These are phyloP conservation scores for Borealophlyctis nickersoniae DNA, from an alignment of 192 early-diverging fungal species.

Conservation along the genomic window DNA sequence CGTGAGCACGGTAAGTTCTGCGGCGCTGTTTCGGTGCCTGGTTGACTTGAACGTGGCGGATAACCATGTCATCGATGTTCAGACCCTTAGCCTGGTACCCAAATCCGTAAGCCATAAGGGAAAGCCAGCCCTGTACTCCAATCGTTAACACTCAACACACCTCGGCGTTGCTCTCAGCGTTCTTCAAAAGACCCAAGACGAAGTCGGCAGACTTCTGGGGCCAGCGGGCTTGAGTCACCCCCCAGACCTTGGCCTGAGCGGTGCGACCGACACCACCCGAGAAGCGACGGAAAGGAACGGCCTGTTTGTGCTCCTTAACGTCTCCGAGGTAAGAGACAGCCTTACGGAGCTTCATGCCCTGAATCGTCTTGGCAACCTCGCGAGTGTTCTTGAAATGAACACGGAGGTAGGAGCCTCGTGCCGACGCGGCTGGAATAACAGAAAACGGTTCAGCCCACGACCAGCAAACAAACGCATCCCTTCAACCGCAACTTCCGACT, in stretches of 20 bases:
- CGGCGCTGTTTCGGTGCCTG: conserved; percentile 96
- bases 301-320: conserved; percentile 96
- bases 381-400: conserved; percentile 95
- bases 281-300: conserved; percentile 96
- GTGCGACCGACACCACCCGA: conserved; percentile 94
- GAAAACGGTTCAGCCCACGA: background rate
- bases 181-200: conserved; percentile 90
- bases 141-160: conserved; percentile 37
- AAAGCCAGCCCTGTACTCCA: background rate
- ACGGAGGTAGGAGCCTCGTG: conserved; percentile 90
- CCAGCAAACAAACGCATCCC: background rate
- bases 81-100: conserved; percentile 78
- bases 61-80: conserved; percentile 78
- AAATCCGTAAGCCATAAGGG: background rate
- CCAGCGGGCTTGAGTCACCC: conserved; percentile 90
- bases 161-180: conserved; percentile 96
- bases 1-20: conserved; percentile 97
- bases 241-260: conserved; percentile 94
- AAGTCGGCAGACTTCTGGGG: conserved; percentile 96
- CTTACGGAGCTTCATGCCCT: conserved; percentile 88
- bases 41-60: conserved; percentile 97
- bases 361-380: conserved; percentile 90
- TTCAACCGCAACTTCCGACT: background rate
- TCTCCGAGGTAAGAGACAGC: conserved; percentile 88
- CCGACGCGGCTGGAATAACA: conserved; percentile 64